Base-by-base conservation (phyloP, 805 yeast species). In the Pichia eremophila region DNA sequence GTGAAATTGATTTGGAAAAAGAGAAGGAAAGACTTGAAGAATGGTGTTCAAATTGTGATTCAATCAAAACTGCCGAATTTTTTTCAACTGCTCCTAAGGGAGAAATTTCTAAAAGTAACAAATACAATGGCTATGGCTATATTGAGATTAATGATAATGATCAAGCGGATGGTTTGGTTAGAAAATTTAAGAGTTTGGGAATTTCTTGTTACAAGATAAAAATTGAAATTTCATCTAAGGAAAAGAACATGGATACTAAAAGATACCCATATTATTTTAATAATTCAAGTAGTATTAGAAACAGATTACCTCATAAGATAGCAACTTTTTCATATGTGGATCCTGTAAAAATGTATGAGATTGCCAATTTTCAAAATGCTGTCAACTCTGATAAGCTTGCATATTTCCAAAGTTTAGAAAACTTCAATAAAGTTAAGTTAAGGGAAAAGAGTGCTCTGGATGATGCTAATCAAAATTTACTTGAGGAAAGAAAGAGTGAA, bases 201-300 rank as follows among this genome's bases (percentile, higher is more conserved):
- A 53, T 62, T 27, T 44, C 51, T n/a, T 58, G 64, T 39, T 63
- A 57, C 46, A 62, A 63, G 42, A 61, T 63, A 25, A 51, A 50
- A 40, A 62, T 63, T 48, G 64, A 62, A 41, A 45, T 60, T 32
- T 59, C 62, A 3, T 51, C 46, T 18, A 50, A 41, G 28, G 57
- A 53, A 11, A 9, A 39, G 36, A 47, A 35, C 25, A 39, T 37
- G 18, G 53, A 48, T 40, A 34, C 52, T 19, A 50, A 46, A 15
- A 47, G 44, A 17, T 50, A 49, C 35, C 49, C 52, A 14, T 52
- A 48, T 35, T 17, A 44, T 17, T 25, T 41, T n/a, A 42, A 43
- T 39, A 8, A 9, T 6, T 14, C 34, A 14, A 10, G 18, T 18
- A 10, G 14, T 19, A 36, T 22, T 39, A n/a, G 41, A 10, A 5